phyloP scores from a whole-genome alignment of 2,329 filamentous ascomycete species.

The Leptographium radiaticola region DNA sequence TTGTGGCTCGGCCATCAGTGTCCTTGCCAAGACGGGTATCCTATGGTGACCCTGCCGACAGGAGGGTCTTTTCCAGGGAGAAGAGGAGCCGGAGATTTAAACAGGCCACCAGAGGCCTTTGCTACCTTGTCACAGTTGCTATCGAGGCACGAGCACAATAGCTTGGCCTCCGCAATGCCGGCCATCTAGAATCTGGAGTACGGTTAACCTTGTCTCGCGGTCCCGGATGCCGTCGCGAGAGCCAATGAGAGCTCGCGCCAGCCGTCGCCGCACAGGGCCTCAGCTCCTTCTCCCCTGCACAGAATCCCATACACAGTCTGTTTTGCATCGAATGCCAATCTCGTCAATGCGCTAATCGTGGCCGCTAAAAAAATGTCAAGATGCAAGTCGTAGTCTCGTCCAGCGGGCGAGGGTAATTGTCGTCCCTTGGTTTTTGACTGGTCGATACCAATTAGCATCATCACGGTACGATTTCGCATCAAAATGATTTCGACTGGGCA shows the following conservation, averaged over 20 bases:
- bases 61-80: not conserved
- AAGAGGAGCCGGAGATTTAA: not conserved
- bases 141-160: not conserved
- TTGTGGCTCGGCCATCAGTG: not conserved
- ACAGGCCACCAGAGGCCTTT: not conserved
- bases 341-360: constrained; percentile 5
- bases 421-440: no score
- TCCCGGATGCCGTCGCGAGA: not conserved
- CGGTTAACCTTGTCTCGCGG: not conserved
- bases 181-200: not conserved
- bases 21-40: not conserved
- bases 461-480: no score
- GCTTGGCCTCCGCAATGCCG: not conserved
- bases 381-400: no score
- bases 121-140: not conserved
- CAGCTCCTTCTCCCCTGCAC: not conserved
- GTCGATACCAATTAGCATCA: no score
- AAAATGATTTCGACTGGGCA: no score
- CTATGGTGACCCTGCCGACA: not conserved
- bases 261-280: constrained; percentile 8
- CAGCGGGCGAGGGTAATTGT: no score
- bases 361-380: no score
- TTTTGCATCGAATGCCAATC: constrained; percentile 8
- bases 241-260: not conserved
- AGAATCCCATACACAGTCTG: constrained; percentile 6